Evolutionary conservation across 306 rosid species (phyloP).

Genomic region (Pyrus betulifolia): DNA sequence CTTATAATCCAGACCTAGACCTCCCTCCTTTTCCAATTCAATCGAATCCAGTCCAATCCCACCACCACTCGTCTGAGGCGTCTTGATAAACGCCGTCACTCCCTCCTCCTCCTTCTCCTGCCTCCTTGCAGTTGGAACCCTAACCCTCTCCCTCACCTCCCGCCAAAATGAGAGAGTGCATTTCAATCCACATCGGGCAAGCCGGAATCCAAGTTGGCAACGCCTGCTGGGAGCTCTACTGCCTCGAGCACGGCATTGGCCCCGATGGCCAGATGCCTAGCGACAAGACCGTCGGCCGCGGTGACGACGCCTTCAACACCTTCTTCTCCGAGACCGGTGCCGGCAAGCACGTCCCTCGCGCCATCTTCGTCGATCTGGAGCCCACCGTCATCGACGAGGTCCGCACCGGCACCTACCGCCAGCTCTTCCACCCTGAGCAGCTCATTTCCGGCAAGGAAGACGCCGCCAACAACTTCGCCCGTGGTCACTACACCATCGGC

Average conservation of each 20-base stretch:
- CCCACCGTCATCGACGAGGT: constrained; percentile 94
- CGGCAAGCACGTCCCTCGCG: constrained; percentile 86
- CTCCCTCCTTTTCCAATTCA: background rate
- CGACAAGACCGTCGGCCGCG: constrained; percentile 78
- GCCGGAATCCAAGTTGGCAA: constrained; percentile 89
- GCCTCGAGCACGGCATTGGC: constrained; percentile 79
- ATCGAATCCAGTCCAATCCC: background rate
- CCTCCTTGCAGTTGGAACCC: background rate
- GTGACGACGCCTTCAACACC: constrained; percentile 87
- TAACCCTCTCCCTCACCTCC: background rate
- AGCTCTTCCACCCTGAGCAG: constrained; percentile 91
- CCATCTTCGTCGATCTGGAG: constrained; percentile 79
- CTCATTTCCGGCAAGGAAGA: constrained; percentile 90
- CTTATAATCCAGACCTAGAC: constrained; percentile 1
- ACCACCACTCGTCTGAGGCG: constrained; percentile 30
- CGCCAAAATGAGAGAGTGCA: constrained; percentile 73
- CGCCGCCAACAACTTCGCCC: constrained; percentile 88
- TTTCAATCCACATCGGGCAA: constrained; percentile 78
- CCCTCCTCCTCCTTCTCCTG: background rate
- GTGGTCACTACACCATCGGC: constrained; percentile 83
- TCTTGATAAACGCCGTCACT: constrained; percentile 61
- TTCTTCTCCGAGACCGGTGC: constrained; percentile 88
- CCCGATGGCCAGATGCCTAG: constrained; percentile 86
- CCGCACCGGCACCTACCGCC: constrained; percentile 79
- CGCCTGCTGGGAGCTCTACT: constrained; percentile 82